These are phyloP conservation scores for Dryas alaskensis DNA, from an alignment of 306 rosid species.

Conservation along the genomic window DNA sequence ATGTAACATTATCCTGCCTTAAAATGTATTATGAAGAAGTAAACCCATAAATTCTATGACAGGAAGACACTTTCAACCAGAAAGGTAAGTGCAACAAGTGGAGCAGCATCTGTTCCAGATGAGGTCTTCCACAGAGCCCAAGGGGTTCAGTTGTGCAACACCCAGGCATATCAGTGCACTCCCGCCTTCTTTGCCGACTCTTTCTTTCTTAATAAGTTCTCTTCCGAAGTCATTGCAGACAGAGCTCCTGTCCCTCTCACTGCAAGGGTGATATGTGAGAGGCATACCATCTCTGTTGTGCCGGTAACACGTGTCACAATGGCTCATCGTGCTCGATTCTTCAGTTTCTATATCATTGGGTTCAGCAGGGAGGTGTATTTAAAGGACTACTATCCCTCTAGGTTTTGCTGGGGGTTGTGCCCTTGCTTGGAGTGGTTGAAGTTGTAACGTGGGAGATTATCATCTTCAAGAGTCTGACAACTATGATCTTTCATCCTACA, in stretches of 20 bases:
- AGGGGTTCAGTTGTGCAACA: conserved; percentile 90
- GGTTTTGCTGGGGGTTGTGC: conserved; percentile 92
- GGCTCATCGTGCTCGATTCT: conserved; percentile 57
- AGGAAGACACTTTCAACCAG: conserved; percentile 84
- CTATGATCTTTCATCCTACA: not conserved
- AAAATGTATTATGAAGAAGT: not conserved
- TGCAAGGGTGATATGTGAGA: conserved; percentile 85
- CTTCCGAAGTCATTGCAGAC: conserved; percentile 87
- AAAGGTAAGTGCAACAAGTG: conserved; percentile 80
- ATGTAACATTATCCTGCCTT: not conserved
- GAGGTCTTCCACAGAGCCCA: conserved; percentile 87
- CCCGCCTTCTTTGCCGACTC: conserved; percentile 97
- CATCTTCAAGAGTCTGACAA: not conserved
- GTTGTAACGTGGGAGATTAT: conserved; percentile 35
- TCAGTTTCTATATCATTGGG: conserved; percentile 87
- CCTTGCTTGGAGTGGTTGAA: conserved; percentile 97
- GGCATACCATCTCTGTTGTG: conserved; percentile 82
- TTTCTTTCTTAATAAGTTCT: conserved; percentile 75
- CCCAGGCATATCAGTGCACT: conserved; percentile 85
- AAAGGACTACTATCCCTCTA: conserved; percentile 83
- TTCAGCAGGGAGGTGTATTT: conserved; percentile 75
- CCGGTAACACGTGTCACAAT: conserved; percentile 88
- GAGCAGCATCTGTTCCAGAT: conserved; percentile 95
- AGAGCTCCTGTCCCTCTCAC: conserved; percentile 66
- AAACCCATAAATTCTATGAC: conserved; percentile 16